Evolutionary conservation across 352 stramenopile genomes (phyloP), one percentile per base, ranked within the genome.

Genomic region (Nothophytophthora sp.): DNA sequence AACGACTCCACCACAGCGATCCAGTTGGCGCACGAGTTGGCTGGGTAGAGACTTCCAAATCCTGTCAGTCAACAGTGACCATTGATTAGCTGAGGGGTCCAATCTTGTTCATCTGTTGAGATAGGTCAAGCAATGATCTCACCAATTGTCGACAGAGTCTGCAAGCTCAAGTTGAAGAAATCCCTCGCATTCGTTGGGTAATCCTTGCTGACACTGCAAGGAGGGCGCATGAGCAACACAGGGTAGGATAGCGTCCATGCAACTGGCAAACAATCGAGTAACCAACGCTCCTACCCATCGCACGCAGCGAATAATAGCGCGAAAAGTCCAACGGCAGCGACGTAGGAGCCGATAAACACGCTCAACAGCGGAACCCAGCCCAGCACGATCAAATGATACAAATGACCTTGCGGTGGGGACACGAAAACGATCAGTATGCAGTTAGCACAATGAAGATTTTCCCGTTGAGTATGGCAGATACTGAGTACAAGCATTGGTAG

Each of bases 121-220:
- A n/a, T n/a, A n/a, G n/a, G n/a, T n/a, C n/a, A n/a, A n/a, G n/a
- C n/a, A n/a, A n/a, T n/a, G n/a, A n/a, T n/a, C 56, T 2, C 32
- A 83, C 74, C 76, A 50, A 73, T 80, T 8, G 68, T 85, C n/a
- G 73, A 62, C 15, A 87, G 69, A 20, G 76, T 83, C 44, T 87
- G 76, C 8, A 87, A 37, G 32, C 73, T 85, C 46, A 87, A 43
- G 25, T 87, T 87, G 44, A 85, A 85, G 28, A 69, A 87, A 48
- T 82, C 70, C 1, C 73, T 69, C 22, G 49, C 22, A 16, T 42
- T 52, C 50, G 60, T 4, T 58, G 24, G 13, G n/a, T 22, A 29
- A 16, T 62, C 30, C 39, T 28, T 22, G 42, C 45, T 18, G 16
- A 50, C 12, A 38, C 50, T 22, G 48, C 5, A 1, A 57, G 9